phyloP scores from a whole-genome alignment of 768 basidiomycete species.

The Boletellus sp. region DNA sequence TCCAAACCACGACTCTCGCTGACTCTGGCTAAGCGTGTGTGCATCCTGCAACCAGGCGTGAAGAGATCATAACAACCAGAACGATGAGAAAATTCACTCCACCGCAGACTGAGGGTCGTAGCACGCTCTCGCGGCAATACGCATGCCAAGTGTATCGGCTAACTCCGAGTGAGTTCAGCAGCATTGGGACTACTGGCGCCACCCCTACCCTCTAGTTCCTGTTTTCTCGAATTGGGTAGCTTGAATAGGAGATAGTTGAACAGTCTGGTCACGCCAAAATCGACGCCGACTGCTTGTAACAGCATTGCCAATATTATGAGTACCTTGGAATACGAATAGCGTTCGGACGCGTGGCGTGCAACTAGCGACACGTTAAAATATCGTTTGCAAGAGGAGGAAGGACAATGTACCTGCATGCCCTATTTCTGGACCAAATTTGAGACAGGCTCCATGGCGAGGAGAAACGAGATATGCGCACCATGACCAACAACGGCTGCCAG shows the following conservation, averaged over 20 bases:
- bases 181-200: neutral
- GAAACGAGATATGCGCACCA: constrained; percentile 40
- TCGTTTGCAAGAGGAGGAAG: neutral
- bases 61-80: neutral
- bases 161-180: constrained; percentile 3
- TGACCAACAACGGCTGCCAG: constrained; percentile 83
- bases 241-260: constrained; percentile 53
- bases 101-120: constrained; percentile 78
- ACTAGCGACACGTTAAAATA: constrained; percentile 36
- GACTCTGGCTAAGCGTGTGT: constrained; percentile 56
- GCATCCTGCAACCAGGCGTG: constrained; percentile 50
- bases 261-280: constrained; percentile 47
- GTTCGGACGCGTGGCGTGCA: constrained; percentile 54
- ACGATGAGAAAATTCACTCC: constrained; percentile 39
- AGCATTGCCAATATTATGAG: constrained; percentile 39
- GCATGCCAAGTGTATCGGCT: constrained; percentile 87
- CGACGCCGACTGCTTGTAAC: constrained; percentile 50
- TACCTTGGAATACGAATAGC: constrained; percentile 41
- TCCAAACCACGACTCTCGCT: constrained; percentile 40
- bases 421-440: constrained; percentile 51
- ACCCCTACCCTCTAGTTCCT: constrained; percentile 72
- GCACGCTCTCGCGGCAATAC: constrained; percentile 79
- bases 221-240: constrained; percentile 78
- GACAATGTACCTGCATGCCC: constrained; percentile 61
- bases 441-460: neutral